A percentile compares a stretch with the other conserved stretches of the same genome.
phyloP scores from a whole-genome alignment of 2,329 filamentous ascomycete species.

The Arthrocladium fulminans region DNA sequence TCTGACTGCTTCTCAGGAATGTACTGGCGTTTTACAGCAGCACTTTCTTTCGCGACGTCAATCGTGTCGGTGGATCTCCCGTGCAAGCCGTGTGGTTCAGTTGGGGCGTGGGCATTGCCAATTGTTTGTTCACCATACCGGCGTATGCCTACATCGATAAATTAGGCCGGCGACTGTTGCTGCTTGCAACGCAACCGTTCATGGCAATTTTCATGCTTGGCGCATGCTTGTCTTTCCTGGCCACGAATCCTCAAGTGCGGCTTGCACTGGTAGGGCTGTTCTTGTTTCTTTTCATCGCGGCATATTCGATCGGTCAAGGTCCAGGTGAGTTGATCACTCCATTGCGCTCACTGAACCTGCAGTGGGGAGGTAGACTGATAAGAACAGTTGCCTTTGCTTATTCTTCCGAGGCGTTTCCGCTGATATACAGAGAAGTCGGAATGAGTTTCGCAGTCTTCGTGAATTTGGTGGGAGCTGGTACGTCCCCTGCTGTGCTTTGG shows the following conservation, averaged over 20 bases:
- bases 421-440: slow-evolving; percentile 41
- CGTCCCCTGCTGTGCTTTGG: not conserved
- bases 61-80: slow-evolving; percentile 13
- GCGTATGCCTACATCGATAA: slow-evolving; percentile 52
- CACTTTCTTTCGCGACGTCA: slow-evolving; percentile 42
- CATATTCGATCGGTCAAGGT: slow-evolving; percentile 39
- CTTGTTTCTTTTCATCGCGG: slow-evolving; percentile 47
- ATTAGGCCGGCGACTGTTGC: slow-evolving; percentile 53
- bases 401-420: slow-evolving; percentile 38
- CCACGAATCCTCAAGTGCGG: slow-evolving; percentile 33
- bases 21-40: slow-evolving; percentile 61
- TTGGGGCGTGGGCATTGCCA: slow-evolving; percentile 20
- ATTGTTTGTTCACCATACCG: slow-evolving; percentile 21
- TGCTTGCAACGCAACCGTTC: slow-evolving; percentile 58
- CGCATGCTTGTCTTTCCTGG: slow-evolving; percentile 50
- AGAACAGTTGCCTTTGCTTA: slow-evolving; percentile 39
- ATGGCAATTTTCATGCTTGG: slow-evolving; percentile 58
- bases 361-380: too few relatives aligned
- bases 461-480: slow-evolving; percentile 19
- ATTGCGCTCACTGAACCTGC: too few relatives aligned
- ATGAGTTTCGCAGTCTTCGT: slow-evolving; percentile 31
- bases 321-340: slow-evolving; percentile 11
- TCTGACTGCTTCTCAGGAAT: too few relatives aligned
- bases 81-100: slow-evolving; percentile 16
- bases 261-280: slow-evolving; percentile 51